Conservation (phyloP, 371 early-diverging fungal species). For the Circinella minor region DNA sequence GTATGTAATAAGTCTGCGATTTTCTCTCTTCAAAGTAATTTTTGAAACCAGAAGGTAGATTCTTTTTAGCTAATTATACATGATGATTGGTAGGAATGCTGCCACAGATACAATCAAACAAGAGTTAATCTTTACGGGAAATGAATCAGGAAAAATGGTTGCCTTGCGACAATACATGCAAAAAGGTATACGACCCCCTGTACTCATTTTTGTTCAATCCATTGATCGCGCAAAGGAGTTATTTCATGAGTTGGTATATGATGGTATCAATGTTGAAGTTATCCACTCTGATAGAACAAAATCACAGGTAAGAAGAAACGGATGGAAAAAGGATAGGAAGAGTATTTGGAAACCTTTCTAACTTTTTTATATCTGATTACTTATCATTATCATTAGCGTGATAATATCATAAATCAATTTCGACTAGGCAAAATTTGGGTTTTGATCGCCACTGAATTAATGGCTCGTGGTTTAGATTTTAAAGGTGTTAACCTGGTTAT, state of each 20-base stretch:
- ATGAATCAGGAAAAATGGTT: slow-evolving; percentile 92
- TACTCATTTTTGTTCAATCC: slow-evolving; percentile 94
- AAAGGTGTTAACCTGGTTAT: slow-evolving; percentile 91
- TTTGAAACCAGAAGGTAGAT: too few species aligned
- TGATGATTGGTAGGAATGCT: slow-evolving; percentile 65
- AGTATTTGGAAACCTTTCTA: too few species aligned
- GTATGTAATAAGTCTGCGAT: slow-evolving; percentile 32
- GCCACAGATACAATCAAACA: slow-evolving; percentile 93
- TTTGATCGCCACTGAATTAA: slow-evolving; percentile 96
- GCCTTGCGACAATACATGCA: slow-evolving; percentile 90
- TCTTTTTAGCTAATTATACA: too few species aligned
- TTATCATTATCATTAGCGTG: slow-evolving; percentile 58
- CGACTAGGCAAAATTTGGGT: slow-evolving; percentile 92
- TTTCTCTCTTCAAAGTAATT: too few species aligned
- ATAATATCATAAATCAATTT: slow-evolving; percentile 89
- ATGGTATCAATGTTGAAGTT: slow-evolving; percentile 96
- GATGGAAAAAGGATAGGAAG: too few species aligned
- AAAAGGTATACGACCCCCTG: slow-evolving; percentile 87
- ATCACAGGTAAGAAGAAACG: slow-evolving; percentile 57
- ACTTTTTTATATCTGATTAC: too few species aligned
- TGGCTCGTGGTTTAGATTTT: slow-evolving; percentile 96
- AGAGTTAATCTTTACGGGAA: slow-evolving; percentile 89
- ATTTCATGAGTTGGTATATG: slow-evolving; percentile 94
- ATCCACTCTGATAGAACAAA: slow-evolving; percentile 94
- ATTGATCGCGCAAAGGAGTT: slow-evolving; percentile 95